These are phyloP conservation scores for Fusarium hostae DNA, from an alignment of 2,329 filamentous ascomycete genomes.

Conservation along the genomic window DNA sequence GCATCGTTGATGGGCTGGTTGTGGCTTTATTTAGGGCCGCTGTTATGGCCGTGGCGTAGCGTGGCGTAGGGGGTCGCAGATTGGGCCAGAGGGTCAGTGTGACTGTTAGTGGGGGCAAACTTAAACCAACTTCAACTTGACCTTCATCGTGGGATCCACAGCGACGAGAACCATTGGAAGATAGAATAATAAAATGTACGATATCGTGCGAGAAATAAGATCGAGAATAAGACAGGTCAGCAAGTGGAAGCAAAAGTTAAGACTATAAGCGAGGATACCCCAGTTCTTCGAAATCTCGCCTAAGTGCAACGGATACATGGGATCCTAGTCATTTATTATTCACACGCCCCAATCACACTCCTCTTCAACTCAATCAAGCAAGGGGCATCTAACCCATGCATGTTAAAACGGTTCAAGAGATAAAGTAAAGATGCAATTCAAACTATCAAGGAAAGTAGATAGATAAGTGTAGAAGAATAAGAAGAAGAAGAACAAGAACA, in stretches of 20 bases:
- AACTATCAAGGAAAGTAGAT: slow-evolving; percentile 27
- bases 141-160: slow-evolving; percentile 20
- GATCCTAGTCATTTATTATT: slow-evolving; percentile 28
- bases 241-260: slow-evolving; percentile 4
- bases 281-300: slow-evolving; percentile 24
- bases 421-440: slow-evolving; percentile 18
- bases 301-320: slow-evolving; percentile 6
- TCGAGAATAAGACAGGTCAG: not conserved
- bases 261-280: slow-evolving; percentile 10
- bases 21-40: slow-evolving; percentile 32
- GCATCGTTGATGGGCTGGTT: slow-evolving; percentile 18
- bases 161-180: not conserved
- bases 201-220: slow-evolving; percentile 5
- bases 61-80: slow-evolving; percentile 43
- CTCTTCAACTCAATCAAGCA: slow-evolving; percentile 18
- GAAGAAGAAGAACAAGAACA: not conserved
- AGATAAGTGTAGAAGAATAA: slow-evolving; percentile 24
- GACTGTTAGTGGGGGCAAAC: slow-evolving; percentile 25
- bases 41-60: slow-evolving; percentile 31
- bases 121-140: slow-evolving; percentile 35
- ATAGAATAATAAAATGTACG: not conserved
- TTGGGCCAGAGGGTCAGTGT: slow-evolving; percentile 39
- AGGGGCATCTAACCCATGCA: slow-evolving; percentile 14
- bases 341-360: slow-evolving; percentile 23
- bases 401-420: slow-evolving; percentile 5